Evolutionary conservation across 1,284 basidiomycete genomes (phyloP).

Genomic region (Ustilago crameri): DNA sequence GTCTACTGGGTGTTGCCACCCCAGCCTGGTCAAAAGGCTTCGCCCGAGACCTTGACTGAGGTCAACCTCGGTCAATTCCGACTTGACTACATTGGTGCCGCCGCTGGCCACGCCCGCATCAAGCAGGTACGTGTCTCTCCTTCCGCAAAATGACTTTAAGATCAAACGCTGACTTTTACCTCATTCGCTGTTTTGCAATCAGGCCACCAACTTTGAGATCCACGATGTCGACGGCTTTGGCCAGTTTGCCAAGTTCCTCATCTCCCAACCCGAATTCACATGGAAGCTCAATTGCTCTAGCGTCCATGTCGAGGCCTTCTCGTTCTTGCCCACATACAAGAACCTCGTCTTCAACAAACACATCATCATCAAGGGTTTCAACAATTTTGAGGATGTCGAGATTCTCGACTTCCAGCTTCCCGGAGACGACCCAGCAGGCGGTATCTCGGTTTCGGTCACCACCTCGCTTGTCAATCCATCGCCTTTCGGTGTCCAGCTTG

Average conservation of each 20-base stretch:
- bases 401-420: conserved; percentile 79
- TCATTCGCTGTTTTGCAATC: background rate
- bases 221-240: conserved; percentile 63
- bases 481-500: conserved; percentile 79
- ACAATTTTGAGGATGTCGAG: conserved; percentile 75
- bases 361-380: conserved; percentile 72
- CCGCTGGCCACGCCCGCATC: conserved; percentile 67
- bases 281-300: conserved; percentile 76
- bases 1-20: conserved; percentile 67
- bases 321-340: conserved; percentile 60
- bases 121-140: conserved; percentile 58
- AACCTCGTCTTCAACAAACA: conserved; percentile 58
- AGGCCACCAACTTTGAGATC: conserved; percentile 67
- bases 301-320: conserved; percentile 77
- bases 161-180: conserved; percentile 7
- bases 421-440: conserved; percentile 76
- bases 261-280: conserved; percentile 77
- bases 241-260: conserved; percentile 71
- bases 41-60: conserved; percentile 56
- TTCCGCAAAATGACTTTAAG: background rate
- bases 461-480: conserved; percentile 77
- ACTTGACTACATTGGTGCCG: conserved; percentile 63
- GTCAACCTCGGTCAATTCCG: conserved; percentile 62
- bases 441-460: conserved; percentile 76
- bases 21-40: conserved; percentile 33